phyloP scores from a whole-genome alignment of 805 yeast genomes.

The Metschnikowia sp. region DNA sequence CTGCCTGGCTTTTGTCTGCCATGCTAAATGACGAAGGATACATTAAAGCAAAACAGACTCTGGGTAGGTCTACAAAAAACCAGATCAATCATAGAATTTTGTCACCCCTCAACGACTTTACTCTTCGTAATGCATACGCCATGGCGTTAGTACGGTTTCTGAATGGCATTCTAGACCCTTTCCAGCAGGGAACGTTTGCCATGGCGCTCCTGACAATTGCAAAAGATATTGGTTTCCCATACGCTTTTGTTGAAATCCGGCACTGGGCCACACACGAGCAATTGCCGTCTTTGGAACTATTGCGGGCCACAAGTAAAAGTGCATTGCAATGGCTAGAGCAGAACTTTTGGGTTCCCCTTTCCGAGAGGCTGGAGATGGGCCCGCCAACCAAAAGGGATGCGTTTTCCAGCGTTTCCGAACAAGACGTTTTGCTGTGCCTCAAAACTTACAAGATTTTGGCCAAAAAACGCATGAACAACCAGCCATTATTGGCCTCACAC shows the following conservation, averaged over 20 bases:
- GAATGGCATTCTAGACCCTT: conserved; percentile 85
- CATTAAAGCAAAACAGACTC: neutral
- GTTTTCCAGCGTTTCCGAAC: too few species aligned
- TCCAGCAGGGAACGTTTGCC: conserved; percentile 75
- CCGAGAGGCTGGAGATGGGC: neutral
- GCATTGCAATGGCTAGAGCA: conserved; percentile 75
- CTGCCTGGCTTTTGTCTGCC: conserved; percentile 55
- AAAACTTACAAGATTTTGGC: too few species aligned
- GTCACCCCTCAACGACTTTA: conserved; percentile 23
- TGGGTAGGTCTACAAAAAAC: neutral
- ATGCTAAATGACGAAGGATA: conserved; percentile 19
- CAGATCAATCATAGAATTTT: neutral
- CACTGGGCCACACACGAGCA: conserved; percentile 90
- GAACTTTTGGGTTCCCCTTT: conserved; percentile 59
- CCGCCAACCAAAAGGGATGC: too few species aligned
- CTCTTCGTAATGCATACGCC: conserved; percentile 53
- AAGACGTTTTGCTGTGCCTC: too few species aligned
- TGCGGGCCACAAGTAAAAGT: conserved; percentile 54
- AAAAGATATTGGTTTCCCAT: conserved; percentile 61
- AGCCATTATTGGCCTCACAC: too few species aligned
- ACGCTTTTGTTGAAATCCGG: conserved; percentile 81
- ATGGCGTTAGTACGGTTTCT: conserved; percentile 83
- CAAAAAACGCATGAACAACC: too few species aligned
- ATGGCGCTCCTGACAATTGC: conserved; percentile 78
- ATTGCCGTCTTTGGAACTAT: conserved; percentile 65